Evolutionary conservation across 345 rosid genomes (phyloP).

Genomic region (Pugionium cornutum): DNA sequence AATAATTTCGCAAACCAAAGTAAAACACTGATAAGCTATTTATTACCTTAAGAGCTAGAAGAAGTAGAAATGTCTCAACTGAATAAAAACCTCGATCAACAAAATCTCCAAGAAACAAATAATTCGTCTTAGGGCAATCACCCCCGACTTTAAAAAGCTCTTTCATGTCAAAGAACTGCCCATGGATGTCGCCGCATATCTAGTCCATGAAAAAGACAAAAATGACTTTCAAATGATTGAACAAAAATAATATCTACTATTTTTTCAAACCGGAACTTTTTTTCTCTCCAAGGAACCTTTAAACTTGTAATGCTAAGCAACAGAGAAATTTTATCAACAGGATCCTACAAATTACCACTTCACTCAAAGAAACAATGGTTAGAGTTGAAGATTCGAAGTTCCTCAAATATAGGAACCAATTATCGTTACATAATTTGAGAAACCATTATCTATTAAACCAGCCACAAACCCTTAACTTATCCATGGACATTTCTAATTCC

Average conservation of each 20-base stretch:
- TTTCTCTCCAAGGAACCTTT: not conserved
- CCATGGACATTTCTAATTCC: not conserved
- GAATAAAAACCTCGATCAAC: constrained; percentile 92
- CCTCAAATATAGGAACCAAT: constrained; percentile 14
- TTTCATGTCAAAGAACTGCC: constrained; percentile 92
- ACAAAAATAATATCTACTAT: not conserved
- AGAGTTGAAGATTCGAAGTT: no score
- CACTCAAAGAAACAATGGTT: not conserved
- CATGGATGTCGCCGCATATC: constrained; percentile 96
- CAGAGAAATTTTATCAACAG: not conserved
- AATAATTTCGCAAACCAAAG: not conserved
- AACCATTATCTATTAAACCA: not conserved
- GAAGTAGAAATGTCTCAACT: constrained; percentile 90
- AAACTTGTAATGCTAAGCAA: not conserved
- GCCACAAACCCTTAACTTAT: not conserved
- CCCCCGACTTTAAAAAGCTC: constrained; percentile 94
- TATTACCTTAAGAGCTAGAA: constrained; percentile 80
- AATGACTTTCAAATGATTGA: constrained; percentile 8
- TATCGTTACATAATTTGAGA: not conserved
- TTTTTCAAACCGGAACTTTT: not conserved
- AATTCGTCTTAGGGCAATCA: constrained; percentile 90
- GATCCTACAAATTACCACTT: not conserved
- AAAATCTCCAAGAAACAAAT: constrained; percentile 84
- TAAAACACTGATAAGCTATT: not conserved
- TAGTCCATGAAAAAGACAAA: constrained; percentile 38